Base-by-base conservation (phyloP, 345 rosid species). In the Gossypium raimondii region DNA sequence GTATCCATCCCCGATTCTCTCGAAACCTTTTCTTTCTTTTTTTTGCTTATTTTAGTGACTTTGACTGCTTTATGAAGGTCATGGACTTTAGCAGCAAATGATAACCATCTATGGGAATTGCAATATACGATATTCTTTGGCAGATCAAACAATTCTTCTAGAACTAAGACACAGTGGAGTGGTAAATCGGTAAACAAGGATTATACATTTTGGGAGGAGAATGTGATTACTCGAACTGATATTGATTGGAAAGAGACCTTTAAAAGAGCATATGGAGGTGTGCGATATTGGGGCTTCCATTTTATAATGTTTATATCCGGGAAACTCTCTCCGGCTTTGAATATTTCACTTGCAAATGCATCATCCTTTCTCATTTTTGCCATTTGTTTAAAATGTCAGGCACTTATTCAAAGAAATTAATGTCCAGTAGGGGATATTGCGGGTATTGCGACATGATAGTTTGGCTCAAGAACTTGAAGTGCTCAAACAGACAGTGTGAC, bases 51-150 rank as follows among this genome's bases (percentile, higher is more conserved):
- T 71, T 75, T 59, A 52, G 63, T 75, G 8, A 66, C 41, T 72
- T 44, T 48, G 51, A 58, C 75, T 58, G 44, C 61, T 82, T 61
- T 53, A 25, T 82, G 83, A 79, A 92, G 98, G 86, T 86, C 93
- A 25, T 92, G 98, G 97, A 86, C 87, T 82, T 80, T 82, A 60
- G 93, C 93, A 14, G 87, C 92, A 17, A 73, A 70, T 75, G 90
- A 86, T 70, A 83, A 81, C 77, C 78, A 83, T 65, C 79, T 90
- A 34, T 92, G 97, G 95, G 80, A 69, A 74, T 82, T 79, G 25
- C 85, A 79, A 3, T 94, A 79, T 81, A 78, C 73, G 60, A 76
- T 43, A 73, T 45, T 78, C 80, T 86, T 81, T 70, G 82, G 81
- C 8, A 73, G 61, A 18, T 65, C 72, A 13, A 51, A 41, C 75